A percentile compares a stretch with the other conserved stretches of the same genome.
Evolutionary conservation across 805 yeast species (phyloP).

Genomic region (Ogataea ganodermae): DNA sequence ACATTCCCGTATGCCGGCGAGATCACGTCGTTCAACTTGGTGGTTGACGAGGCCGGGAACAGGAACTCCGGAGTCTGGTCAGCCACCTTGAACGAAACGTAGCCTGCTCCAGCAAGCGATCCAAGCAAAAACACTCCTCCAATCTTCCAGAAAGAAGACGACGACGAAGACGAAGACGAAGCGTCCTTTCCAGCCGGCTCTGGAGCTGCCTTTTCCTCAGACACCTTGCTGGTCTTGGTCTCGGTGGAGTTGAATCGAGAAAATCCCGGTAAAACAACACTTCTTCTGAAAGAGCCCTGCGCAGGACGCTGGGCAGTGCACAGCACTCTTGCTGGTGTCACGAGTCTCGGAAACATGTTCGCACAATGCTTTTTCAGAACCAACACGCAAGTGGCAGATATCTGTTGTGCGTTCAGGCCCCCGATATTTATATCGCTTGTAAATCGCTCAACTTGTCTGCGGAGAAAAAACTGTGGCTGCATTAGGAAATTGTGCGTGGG

Average conservation of each 20-base stretch:
- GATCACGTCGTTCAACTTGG: slow-evolving; percentile 45
- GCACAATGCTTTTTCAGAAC: no score
- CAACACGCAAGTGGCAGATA: no score
- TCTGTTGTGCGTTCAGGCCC: background rate
- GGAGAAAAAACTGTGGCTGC: slow-evolving; percentile 9
- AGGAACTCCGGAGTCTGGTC: slow-evolving; percentile 33
- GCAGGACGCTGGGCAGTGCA: background rate
- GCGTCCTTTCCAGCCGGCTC: background rate
- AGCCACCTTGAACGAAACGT: slow-evolving; percentile 29
- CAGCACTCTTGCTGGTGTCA: background rate
- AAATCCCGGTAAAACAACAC: background rate
- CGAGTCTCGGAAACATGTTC: background rate
- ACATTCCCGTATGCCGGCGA: slow-evolving; percentile 60
- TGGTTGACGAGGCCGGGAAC: slow-evolving; percentile 45
- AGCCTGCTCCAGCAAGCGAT: slow-evolving; percentile 27
- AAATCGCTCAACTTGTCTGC: slow-evolving; percentile 1
- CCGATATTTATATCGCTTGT: background rate
- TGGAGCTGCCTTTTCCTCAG: background rate
- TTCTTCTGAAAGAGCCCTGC: background rate
- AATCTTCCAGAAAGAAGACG: slow-evolving; percentile 15
- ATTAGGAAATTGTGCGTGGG: slow-evolving; percentile 1
- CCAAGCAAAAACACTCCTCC: slow-evolving; percentile 27
- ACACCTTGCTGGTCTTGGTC: no score
- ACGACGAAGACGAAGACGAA: slow-evolving; percentile 7
- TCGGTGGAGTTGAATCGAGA: slow-evolving; percentile 7